Evolutionary conservation across 257 asterid species (phyloP).

Genomic region (Fraxinus americana): DNA sequence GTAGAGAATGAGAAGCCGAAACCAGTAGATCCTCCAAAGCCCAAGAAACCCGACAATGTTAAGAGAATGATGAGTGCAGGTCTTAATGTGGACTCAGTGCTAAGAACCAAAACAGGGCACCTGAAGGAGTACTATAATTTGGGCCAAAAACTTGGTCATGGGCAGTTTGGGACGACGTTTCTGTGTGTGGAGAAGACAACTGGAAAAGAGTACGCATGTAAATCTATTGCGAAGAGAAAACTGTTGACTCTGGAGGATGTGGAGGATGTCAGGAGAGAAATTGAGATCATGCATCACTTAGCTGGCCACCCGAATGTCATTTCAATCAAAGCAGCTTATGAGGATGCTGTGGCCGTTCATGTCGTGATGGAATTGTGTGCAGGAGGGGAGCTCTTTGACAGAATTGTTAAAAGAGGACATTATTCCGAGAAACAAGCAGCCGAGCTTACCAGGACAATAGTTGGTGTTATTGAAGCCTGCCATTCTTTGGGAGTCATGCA

Average conservation of each 20-base stretch:
- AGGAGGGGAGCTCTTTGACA: constrained; percentile 90
- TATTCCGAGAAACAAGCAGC: constrained; percentile 89
- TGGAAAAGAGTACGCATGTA: constrained; percentile 72
- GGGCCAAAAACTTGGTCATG: constrained; percentile 79
- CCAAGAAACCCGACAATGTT: constrained; percentile 36
- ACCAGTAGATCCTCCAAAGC: constrained; percentile 24
- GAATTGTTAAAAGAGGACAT: constrained; percentile 82
- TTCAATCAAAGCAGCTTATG: constrained; percentile 72
- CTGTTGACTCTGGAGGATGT: constrained; percentile 65
- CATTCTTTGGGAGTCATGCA: constrained; percentile 96
- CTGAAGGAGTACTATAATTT: constrained; percentile 59
- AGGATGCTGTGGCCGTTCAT: constrained; percentile 79
- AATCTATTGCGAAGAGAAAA: constrained; percentile 78
- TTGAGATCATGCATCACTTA: constrained; percentile 88
- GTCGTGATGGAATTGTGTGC: constrained; percentile 83
- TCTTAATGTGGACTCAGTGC: constrained; percentile 69
- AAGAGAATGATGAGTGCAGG: constrained; percentile 67
- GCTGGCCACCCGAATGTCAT: constrained; percentile 69
- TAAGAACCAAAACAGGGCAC: constrained; percentile 65
- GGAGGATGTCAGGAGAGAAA: constrained; percentile 88
- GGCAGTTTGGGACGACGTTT: constrained; percentile 83
- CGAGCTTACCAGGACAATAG: constrained; percentile 74
- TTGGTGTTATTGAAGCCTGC: constrained; percentile 78
- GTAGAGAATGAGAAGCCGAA: constrained; percentile 11
- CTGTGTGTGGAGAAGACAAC: constrained; percentile 61